Evolutionary conservation across 129 eudicot genomes (phyloP).

Genomic region (Lactuca sativa): DNA sequence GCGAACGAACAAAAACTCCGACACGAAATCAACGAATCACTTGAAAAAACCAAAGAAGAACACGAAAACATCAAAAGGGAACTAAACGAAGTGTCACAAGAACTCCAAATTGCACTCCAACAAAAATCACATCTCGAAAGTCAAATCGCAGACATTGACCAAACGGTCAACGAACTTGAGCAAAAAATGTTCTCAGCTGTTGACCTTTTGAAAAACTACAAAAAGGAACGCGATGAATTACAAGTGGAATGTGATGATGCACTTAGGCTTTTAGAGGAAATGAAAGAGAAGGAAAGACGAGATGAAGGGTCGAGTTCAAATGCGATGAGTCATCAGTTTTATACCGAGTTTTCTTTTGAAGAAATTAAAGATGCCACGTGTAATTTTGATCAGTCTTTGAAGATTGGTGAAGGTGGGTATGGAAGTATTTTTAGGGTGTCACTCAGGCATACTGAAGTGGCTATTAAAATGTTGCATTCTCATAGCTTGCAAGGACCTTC

Average conservation of each 20-base stretch:
- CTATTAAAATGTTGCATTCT: slow-evolving; percentile 65
- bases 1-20: slow-evolving; percentile 51
- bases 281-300: slow-evolving; percentile 39
- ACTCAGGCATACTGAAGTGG: slow-evolving; percentile 76
- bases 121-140: slow-evolving; percentile 52
- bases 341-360: slow-evolving; percentile 49
- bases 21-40: slow-evolving; percentile 52
- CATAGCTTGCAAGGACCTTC: slow-evolving; percentile 70
- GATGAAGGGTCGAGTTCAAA: slow-evolving; percentile 46
- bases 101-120: slow-evolving; percentile 52
- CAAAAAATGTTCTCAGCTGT: slow-evolving; percentile 73
- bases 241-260: slow-evolving; percentile 62
- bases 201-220: slow-evolving; percentile 63
- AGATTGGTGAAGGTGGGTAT: slow-evolving; percentile 93
- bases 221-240: slow-evolving; percentile 77
- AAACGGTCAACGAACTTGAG: slow-evolving; percentile 55
- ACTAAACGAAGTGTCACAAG: slow-evolving; percentile 41
- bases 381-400: slow-evolving; percentile 56
- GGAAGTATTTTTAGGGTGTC: slow-evolving; percentile 68
- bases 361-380: slow-evolving; percentile 74
- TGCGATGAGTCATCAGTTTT: slow-evolving; percentile 31
- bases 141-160: slow-evolving; percentile 51
- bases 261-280: slow-evolving; percentile 51
- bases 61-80: slow-evolving; percentile 41
- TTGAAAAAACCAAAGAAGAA: slow-evolving; percentile 53